Conservation (phyloP, 2,329 filamentous ascomycete species). For the Onygenales sp. region DNA sequence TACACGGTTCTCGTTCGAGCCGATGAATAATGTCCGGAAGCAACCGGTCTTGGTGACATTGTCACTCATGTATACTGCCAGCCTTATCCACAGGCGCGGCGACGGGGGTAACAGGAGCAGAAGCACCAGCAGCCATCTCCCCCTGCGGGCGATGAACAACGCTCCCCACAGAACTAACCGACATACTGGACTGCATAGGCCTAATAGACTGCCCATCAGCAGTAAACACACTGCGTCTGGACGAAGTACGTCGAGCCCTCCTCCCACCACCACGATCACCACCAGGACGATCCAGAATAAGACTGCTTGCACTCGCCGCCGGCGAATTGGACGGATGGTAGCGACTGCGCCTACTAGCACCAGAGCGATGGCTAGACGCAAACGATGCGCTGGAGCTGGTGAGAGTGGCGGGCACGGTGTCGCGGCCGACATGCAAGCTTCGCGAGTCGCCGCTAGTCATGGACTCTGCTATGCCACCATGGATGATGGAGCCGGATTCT, state of each 20-base stretch:
- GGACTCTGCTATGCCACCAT: neutral
- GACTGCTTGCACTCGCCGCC: neutral
- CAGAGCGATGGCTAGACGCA: neutral
- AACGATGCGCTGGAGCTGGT: neutral
- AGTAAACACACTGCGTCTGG: slow-evolving; percentile 3
- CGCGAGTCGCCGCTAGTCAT: neutral
- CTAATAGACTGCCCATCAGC: slow-evolving; percentile 20
- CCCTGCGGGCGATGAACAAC: slow-evolving; percentile 26
- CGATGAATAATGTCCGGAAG: too few relatives aligned
- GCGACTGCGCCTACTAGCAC: neutral
- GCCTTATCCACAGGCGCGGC: too few relatives aligned
- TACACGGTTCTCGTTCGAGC: neutral
- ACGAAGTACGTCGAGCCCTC: slow-evolving; percentile 18
- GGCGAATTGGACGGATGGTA: neutral
- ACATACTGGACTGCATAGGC: slow-evolving; percentile 23
- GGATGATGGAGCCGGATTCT: neutral
- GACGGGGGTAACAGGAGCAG: neutral
- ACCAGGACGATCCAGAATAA: slow-evolving; percentile 10
- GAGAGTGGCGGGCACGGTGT: neutral
- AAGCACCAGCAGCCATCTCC: slow-evolving; percentile 9
- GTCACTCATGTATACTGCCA: too few relatives aligned
- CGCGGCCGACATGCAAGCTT: neutral
- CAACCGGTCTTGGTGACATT: too few relatives aligned
- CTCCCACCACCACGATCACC: neutral
- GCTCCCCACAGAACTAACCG: slow-evolving; percentile 26